These are phyloP conservation scores for Noccaea caerulescens DNA, from an alignment of 345 rosid genomes.

Conservation along the genomic window DNA sequence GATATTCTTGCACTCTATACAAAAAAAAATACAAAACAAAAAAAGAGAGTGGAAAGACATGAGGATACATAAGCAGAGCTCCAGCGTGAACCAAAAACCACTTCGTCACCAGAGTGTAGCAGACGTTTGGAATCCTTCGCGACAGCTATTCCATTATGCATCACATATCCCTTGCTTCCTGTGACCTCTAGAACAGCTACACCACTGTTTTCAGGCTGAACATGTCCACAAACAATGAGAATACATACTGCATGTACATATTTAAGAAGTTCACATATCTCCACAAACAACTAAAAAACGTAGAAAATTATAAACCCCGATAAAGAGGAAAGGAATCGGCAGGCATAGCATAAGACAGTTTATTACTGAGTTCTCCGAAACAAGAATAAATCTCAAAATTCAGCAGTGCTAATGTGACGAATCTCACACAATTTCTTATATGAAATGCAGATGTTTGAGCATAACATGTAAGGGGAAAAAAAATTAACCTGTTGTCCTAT, in stretches of 20 bases:
- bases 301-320: slow-evolving; percentile 6
- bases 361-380: neutral
- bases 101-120: slow-evolving; percentile 82
- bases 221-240: slow-evolving; percentile 78
- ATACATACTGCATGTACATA: slow-evolving; percentile 65
- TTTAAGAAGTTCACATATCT: slow-evolving; percentile 54
- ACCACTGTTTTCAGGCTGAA: slow-evolving; percentile 69
- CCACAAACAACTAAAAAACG: slow-evolving; percentile 37
- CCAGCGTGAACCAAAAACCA: slow-evolving; percentile 62
- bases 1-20: neutral
- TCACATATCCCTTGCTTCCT: slow-evolving; percentile 74
- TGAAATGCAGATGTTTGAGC: slow-evolving; percentile 2
- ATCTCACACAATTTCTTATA: neutral
- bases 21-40: neutral
- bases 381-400: slow-evolving; percentile 2
- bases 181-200: slow-evolving; percentile 69
- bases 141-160: slow-evolving; percentile 62
- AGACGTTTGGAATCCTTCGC: slow-evolving; percentile 48
- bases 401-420: slow-evolving; percentile 8
- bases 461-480: neutral
- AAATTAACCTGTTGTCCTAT: slow-evolving; percentile 61
- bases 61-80: slow-evolving; percentile 91
- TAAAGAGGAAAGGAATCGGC: neutral
- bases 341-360: neutral
- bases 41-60: slow-evolving; percentile 2